These are phyloP conservation scores for Capsella bursapastoris DNA, from an alignment of 345 rosid genomes.

Conservation along the genomic window DNA sequence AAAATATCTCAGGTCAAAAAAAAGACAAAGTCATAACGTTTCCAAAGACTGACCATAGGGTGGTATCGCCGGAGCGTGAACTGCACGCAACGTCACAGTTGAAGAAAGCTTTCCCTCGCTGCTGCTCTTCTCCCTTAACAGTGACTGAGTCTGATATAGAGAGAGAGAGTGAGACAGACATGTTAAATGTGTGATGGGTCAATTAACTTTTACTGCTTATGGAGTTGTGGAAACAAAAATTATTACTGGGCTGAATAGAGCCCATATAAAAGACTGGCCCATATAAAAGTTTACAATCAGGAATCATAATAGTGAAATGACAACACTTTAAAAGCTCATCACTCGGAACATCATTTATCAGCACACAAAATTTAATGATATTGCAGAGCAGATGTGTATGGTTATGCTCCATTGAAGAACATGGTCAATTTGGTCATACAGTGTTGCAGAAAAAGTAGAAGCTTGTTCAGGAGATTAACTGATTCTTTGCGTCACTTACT, in stretches of 20 bases:
- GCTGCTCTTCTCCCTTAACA: not conserved
- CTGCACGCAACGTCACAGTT: not conserved
- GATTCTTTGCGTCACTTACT: not conserved
- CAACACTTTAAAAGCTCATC: not conserved
- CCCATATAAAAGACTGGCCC: constrained; percentile 1
- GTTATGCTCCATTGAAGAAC: not conserved
- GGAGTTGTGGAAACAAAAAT: not conserved
- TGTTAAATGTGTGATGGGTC: not conserved
- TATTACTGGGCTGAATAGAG: not conserved
- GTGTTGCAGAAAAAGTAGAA: not conserved
- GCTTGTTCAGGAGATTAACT: not conserved
- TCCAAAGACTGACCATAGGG: not conserved
- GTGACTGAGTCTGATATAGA: not conserved
- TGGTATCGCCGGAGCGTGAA: constrained; percentile 9
- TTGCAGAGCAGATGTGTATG: constrained; percentile 17
- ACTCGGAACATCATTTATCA: not conserved
- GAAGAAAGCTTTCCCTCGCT: not conserved
- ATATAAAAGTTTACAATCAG: not conserved
- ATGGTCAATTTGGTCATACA: not conserved
- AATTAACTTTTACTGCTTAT: not conserved
- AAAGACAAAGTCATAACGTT: not conserved
- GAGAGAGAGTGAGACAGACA: not conserved
- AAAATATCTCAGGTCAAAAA: not conserved
- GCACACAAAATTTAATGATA: not conserved
- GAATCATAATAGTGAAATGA: not conserved